phyloP scores from a whole-genome alignment of 345 rosid genomes.

The Boechera retrofracta region DNA sequence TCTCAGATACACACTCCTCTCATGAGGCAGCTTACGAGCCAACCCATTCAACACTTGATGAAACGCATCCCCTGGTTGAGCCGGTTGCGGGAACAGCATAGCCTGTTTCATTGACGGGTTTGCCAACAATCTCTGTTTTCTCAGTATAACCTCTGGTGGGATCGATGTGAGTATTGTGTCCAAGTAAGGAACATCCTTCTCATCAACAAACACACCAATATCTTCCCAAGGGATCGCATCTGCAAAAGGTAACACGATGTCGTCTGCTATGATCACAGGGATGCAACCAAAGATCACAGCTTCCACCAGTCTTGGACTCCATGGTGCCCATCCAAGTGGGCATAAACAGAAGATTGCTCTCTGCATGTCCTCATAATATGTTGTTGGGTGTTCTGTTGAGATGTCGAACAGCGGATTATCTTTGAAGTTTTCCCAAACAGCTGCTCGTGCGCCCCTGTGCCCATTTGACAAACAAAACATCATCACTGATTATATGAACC shows the following conservation, averaged over 20 bases:
- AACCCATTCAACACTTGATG: constrained; percentile 96
- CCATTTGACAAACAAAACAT: constrained; percentile 23
- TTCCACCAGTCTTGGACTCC: constrained; percentile 99
- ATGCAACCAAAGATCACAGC: constrained; percentile 99
- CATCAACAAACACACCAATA: constrained; percentile 92
- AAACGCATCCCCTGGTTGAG: constrained; percentile 93
- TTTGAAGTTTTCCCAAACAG: constrained; percentile 99
- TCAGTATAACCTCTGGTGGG: constrained; percentile 81
- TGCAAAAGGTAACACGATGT: constrained; percentile 92
- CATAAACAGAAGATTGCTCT: constrained; percentile 95
- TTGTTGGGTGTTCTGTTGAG: constrained; percentile 95
- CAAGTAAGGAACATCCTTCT: constrained; percentile 87
- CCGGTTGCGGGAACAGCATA: constrained; percentile 95
- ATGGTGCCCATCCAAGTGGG: constrained; percentile 99
- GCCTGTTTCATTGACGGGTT: constrained; percentile 99
- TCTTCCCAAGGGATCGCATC: constrained; percentile 99
- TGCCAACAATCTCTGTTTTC: constrained; percentile 94
- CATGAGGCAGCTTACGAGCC: constrained; percentile 91
- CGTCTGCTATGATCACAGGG: constrained; percentile 98
- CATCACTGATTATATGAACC: not conserved
- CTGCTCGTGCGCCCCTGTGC: constrained; percentile 94
- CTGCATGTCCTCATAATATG: constrained; percentile 98
- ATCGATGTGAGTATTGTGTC: constrained; percentile 91
- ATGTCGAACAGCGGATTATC: constrained; percentile 95
- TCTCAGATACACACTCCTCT: constrained; percentile 59